Percentiles rank a stretch among this genome's conserved stretches.
These are phyloP conservation scores for Berberis vulgaris DNA, from an alignment of 164 flowering plant genomes.

Conservation along the genomic window DNA sequence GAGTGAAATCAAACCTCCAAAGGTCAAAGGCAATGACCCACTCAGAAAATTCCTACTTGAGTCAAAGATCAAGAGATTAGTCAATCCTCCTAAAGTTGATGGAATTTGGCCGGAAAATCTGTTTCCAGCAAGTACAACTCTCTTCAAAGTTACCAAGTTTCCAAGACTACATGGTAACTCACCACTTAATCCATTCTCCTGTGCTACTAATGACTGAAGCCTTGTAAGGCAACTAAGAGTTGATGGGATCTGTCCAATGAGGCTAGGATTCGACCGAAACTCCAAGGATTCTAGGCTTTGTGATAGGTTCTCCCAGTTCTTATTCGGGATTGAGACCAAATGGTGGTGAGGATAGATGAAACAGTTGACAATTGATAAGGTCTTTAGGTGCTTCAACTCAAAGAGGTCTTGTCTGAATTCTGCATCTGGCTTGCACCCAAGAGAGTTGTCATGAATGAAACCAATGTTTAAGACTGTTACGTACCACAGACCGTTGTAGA, in stretches of 20 bases:
- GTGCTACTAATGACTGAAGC: slow-evolving; percentile 55
- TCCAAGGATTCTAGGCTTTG: slow-evolving; percentile 50
- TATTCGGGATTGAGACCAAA: slow-evolving; percentile 29
- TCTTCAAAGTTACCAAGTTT: slow-evolving; percentile 26
- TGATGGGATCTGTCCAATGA: slow-evolving; percentile 47
- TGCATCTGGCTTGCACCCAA: slow-evolving; percentile 35
- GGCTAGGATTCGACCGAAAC: slow-evolving; percentile 66
- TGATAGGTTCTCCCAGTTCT: slow-evolving; percentile 42
- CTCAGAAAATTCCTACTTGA: slow-evolving; percentile 60
- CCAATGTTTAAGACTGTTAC: slow-evolving; percentile 64
- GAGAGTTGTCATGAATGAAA: slow-evolving; percentile 65
- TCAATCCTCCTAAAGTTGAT: slow-evolving; percentile 32
- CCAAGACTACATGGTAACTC: slow-evolving; percentile 43
- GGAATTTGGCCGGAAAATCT: slow-evolving; percentile 45
- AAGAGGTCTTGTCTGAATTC: slow-evolving; percentile 48
- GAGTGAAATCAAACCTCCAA: slow-evolving; percentile 58
- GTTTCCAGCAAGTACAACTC: slow-evolving; percentile 57
- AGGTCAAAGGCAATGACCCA: slow-evolving; percentile 45
- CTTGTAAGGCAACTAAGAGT: slow-evolving; percentile 36
- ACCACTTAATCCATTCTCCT: slow-evolving; percentile 53
- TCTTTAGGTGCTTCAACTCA: slow-evolving; percentile 47
- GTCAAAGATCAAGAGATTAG: slow-evolving; percentile 59
- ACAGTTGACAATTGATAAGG: slow-evolving; percentile 62
- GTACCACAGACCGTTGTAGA: slow-evolving; percentile 64
- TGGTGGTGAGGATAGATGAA: slow-evolving; percentile 23